These are phyloP conservation scores for Entomortierella lignicola DNA, from an alignment of 192 early-diverging fungal species.

Conservation along the genomic window DNA sequence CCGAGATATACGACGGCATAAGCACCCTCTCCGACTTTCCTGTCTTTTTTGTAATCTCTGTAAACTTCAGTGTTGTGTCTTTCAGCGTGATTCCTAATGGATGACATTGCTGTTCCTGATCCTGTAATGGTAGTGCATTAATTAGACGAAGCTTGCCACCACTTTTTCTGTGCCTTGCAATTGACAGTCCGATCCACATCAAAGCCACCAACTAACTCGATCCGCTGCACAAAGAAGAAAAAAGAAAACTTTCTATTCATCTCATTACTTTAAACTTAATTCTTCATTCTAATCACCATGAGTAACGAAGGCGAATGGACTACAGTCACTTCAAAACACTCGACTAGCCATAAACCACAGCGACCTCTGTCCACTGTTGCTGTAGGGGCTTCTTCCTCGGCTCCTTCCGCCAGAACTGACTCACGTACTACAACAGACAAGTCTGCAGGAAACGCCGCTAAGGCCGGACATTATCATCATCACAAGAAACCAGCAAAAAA, in stretches of 20 bases:
- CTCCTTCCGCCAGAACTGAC: conserved; percentile 13
- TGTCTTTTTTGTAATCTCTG: conserved; percentile 84
- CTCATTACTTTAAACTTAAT: too few relatives aligned
- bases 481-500: conserved; percentile 27
- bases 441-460: conserved; percentile 4
- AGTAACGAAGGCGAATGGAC: conserved; percentile 56
- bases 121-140: neutral
- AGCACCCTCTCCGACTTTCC: conserved; percentile 96
- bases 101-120: conserved; percentile 14
- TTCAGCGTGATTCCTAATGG: conserved; percentile 58
- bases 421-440: conserved; percentile 10
- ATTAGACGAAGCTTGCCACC: conserved; percentile 1
- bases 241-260: conserved; percentile 9
- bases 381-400: conserved; percentile 10
- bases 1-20: conserved; percentile 95
- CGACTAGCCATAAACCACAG: conserved; percentile 40
- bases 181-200: neutral
- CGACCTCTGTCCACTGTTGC: conserved; percentile 16
- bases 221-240: neutral
- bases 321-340: conserved; percentile 51
- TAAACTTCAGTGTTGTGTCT: conserved; percentile 74
- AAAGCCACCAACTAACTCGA: neutral
- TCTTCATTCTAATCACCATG: conserved; percentile 14
- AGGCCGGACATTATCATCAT: conserved; percentile 4
- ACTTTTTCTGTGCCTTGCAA: neutral